A percentile compares a stretch with the other conserved stretches of the same genome.
These are phyloP conservation scores for Aureobasidium sp. DNA, from an alignment of 2,329 filamentous ascomycete genomes.

Conservation along the genomic window DNA sequence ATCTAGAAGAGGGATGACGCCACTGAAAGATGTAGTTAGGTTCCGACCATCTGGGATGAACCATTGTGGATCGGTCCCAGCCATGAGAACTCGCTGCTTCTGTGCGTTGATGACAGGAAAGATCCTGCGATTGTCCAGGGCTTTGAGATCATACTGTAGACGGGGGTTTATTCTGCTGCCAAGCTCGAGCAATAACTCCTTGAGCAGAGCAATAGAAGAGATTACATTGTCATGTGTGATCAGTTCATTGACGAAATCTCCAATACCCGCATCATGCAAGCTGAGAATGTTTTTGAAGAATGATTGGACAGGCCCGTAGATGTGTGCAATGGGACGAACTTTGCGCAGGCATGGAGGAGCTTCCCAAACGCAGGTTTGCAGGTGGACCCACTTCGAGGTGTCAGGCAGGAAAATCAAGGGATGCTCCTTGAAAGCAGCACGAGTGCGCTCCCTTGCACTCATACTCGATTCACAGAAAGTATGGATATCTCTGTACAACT, in stretches of 20 bases:
- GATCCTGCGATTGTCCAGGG: neutral
- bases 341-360: neutral
- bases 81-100: neutral
- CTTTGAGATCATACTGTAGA: neutral
- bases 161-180: neutral
- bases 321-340: neutral
- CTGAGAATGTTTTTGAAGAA: neutral
- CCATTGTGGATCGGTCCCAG: neutral
- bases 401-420: neutral
- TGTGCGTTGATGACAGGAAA: neutral
- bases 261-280: neutral
- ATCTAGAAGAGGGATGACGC: neutral
- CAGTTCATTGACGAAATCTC: neutral
- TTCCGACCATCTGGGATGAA: neutral
- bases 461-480: neutral
- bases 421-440: neutral
- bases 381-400: neutral
- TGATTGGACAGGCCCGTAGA: neutral
- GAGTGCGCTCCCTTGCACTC: neutral
- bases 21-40: neutral
- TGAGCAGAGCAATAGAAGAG: neutral
- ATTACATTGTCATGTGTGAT: neutral
- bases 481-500: neutral
- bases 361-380: conserved; percentile 1
- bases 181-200: conserved; percentile 7